Base-by-base conservation (phyloP, 1,139 yeast species). In the Suhomyces coccinellae region DNA sequence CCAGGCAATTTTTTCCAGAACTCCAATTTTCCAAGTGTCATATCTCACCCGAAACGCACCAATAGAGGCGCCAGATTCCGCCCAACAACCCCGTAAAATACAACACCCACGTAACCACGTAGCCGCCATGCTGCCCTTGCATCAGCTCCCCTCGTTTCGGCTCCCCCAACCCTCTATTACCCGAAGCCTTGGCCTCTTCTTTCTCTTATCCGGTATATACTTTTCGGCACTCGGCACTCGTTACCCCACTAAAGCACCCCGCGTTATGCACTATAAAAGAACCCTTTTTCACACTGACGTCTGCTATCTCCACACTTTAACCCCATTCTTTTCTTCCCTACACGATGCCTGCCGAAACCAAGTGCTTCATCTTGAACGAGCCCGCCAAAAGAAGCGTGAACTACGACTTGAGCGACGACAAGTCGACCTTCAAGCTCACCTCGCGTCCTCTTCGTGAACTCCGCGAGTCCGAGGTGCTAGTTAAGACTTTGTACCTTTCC, bases 401-500 rank as follows among this genome's bases (percentile, higher is more conserved):
- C 31, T 45, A 22, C 38, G 32, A 45, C 37, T 34, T 45, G 28
- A 14, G 24, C n/a, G 48, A 45, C 22, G 40, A 32, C 12, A 29
- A 43, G n/a, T 57, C 73, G 34, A 71, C 75, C 28, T 74, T 73
- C 59, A 62, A 63, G 48, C 51, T 69, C 31, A 8, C 52, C 54
- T 6, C 51, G 52, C 24, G 30, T 4, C 42, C 41, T 4, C 26
- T 67, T 36, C 41, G 61, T 53, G 42, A 50, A 52, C 56, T 79
- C 43, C 54, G 68, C 46, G 72, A 69, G 1, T 77, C 72, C 34
- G 75, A 81, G 50, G 49, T 81, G 7, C 64, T 80, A 30, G 67
- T 81, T 24, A 75, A 79, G 59, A 62, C 71, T 6, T 52, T 77
- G 39, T 73, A 71, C 47, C 57, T 82, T n/a, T 80, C 87, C 33